A percentile compares a stretch with the other conserved stretches of the same genome.
Conservation (phyloP, 768 basidiomycete genomes). For the Leccinum sublutescens region DNA sequence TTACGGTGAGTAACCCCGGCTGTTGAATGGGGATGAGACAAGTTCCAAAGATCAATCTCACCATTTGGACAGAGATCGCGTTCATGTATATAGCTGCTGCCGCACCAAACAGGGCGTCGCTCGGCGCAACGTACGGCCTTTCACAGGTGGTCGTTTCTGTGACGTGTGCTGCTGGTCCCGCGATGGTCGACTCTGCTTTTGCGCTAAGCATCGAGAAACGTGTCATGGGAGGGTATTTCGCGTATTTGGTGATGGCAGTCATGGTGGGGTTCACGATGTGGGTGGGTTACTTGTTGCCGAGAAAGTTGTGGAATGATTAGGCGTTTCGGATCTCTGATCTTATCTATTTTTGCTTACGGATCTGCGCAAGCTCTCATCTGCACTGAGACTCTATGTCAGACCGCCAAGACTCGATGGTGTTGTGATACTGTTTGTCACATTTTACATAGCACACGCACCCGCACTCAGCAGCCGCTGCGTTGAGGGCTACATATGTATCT, state of each 20-base stretch:
- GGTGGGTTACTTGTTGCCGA: constrained; percentile 35
- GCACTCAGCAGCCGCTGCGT: no score
- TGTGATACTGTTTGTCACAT: no score
- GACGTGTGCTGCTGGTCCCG: constrained; percentile 31
- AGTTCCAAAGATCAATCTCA: not conserved
- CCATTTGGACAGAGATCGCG: constrained; percentile 46
- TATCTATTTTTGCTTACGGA: not conserved
- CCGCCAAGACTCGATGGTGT: no score
- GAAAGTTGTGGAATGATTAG: constrained; percentile 17
- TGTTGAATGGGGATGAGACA: no score
- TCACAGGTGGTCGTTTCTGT: constrained; percentile 29
- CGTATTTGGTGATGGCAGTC: constrained; percentile 42
- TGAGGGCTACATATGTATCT: no score
- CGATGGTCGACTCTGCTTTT: constrained; percentile 24
- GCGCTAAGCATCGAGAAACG: constrained; percentile 30
- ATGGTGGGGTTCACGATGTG: constrained; percentile 32
- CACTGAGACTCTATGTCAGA: no score
- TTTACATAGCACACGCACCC: no score
- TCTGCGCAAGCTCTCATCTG: no score
- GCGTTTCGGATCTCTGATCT: no score
- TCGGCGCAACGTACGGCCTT: constrained; percentile 70
- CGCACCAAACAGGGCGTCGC: constrained; percentile 61
- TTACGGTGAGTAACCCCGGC: not conserved
- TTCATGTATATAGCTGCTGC: constrained; percentile 69
- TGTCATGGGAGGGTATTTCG: constrained; percentile 54